Conservation (phyloP, 768 basidiomycete species). For the Calvatia gigantea region DNA sequence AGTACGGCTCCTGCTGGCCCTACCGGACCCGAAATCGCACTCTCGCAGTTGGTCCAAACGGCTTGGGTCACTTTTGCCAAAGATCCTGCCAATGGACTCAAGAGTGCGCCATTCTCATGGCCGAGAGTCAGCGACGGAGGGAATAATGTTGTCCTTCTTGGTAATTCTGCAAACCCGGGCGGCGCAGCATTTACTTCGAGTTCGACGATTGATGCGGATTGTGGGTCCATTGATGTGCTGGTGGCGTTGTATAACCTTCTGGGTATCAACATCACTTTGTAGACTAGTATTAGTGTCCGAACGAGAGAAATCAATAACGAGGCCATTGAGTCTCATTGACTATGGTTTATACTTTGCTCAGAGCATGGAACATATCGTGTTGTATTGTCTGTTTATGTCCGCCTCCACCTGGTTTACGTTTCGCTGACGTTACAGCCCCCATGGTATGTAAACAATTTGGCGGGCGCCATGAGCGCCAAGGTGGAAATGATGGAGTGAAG, state of each 20-base stretch:
- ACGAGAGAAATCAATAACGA: no score
- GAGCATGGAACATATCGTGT: no score
- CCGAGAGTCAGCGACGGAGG: slow-evolving; percentile 3
- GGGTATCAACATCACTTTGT: slow-evolving; percentile 2
- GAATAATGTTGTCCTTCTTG: slow-evolving; percentile 3
- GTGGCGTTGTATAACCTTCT: slow-evolving; percentile 7
- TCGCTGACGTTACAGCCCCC: no score
- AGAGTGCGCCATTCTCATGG: not conserved
- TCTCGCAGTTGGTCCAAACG: slow-evolving; percentile 3
- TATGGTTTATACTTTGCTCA: no score
- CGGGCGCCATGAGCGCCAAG: no score
- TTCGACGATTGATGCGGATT: not conserved
- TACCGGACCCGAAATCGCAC: slow-evolving; percentile 3
- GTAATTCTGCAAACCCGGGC: not conserved
- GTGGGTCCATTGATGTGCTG: not conserved
- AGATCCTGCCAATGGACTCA: slow-evolving; percentile 11
- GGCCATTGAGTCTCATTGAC: no score
- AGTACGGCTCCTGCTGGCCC: slow-evolving; percentile 1
- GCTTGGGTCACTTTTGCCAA: slow-evolving; percentile 15
- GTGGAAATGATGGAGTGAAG: no score
- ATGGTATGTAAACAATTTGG: no score
- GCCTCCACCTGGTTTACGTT: no score
- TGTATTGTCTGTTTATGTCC: no score
- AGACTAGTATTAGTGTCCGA: no score
- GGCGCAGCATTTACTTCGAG: slow-evolving; percentile 1